phyloP scores from a whole-genome alignment of 768 basidiomycete species.

The Auricularia heimuer region DNA sequence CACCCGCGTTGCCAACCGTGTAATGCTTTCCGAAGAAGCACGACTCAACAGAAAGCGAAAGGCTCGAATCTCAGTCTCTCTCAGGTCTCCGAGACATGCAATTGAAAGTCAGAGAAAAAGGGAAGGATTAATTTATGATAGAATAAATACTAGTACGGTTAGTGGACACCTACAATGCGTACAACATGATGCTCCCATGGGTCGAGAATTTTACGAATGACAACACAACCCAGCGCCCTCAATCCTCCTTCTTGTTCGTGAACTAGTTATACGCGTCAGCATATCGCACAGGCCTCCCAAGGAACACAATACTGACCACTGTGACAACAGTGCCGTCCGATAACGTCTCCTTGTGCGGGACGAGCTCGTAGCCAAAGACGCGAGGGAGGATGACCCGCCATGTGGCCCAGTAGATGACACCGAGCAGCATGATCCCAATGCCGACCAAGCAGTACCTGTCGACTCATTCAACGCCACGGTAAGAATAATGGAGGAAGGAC shows the following conservation, averaged over 20 bases:
- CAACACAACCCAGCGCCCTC: background rate
- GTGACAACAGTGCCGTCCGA: conserved; percentile 46
- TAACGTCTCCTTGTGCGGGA: conserved; percentile 38
- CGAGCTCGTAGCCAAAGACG: conserved; percentile 38
- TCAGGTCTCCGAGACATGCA: no score
- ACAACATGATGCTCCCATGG: background rate
- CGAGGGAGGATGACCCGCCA: conserved; percentile 44
- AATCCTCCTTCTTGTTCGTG: background rate
- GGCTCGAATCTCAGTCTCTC: no score
- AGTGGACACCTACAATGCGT: background rate
- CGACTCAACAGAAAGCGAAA: no score
- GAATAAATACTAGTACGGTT: no score
- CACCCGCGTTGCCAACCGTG: no score
- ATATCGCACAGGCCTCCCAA: background rate
- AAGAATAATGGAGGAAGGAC: conserved; percentile 13
- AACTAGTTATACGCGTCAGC: background rate
- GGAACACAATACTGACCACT: conserved; percentile 24
- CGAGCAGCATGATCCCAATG: conserved; percentile 30
- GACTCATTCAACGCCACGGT: conserved; percentile 31
- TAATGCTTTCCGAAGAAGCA: no score
- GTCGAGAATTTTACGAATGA: no score
- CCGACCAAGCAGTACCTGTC: conserved; percentile 20
- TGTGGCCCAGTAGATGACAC: conserved; percentile 43
- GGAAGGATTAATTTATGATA: no score
- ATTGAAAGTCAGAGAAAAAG: no score